Evolutionary conservation across 768 basidiomycete species (phyloP).

Genomic region (Amanita thiersii): DNA sequence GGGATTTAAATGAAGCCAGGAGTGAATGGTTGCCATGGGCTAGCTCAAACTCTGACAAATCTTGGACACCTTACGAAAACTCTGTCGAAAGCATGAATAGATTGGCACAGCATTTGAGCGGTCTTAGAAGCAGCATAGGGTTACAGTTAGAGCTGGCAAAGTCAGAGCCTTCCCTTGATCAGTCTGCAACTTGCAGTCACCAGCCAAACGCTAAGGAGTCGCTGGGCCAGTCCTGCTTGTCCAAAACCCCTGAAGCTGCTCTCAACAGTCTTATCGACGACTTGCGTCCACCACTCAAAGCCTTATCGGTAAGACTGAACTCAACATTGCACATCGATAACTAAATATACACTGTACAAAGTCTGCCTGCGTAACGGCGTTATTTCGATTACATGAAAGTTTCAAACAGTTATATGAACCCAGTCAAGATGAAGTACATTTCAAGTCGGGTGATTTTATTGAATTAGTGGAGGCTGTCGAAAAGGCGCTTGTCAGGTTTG

Average conservation of each 20-base stretch:
- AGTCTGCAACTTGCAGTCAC: no score
- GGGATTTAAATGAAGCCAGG: constrained; percentile 78
- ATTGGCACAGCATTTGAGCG: constrained; percentile 90
- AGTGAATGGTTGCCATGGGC: constrained; percentile 62
- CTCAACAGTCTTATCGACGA: constrained; percentile 79
- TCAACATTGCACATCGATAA: not conserved
- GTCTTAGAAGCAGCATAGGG: constrained; percentile 75
- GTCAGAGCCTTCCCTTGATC: no score
- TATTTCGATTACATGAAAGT: not conserved
- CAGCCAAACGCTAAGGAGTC: no score
- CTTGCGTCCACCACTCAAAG: constrained; percentile 67
- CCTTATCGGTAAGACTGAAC: constrained; percentile 50
- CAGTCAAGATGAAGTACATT: constrained; percentile 18
- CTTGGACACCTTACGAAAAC: constrained; percentile 67
- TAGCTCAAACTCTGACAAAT: constrained; percentile 19
- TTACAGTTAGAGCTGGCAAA: constrained; percentile 78
- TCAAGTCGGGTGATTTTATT: constrained; percentile 50
- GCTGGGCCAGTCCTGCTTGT: no score
- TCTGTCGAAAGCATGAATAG: constrained; percentile 82
- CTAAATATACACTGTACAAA: not conserved
- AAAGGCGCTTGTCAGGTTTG: constrained; percentile 63
- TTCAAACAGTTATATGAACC: not conserved
- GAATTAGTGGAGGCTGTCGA: constrained; percentile 61
- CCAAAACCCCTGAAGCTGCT: constrained; percentile 59
- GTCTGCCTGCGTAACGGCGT: not conserved